Conservation (phyloP, 208 protist genomes). For the Leishmania guyanensis region DNA sequence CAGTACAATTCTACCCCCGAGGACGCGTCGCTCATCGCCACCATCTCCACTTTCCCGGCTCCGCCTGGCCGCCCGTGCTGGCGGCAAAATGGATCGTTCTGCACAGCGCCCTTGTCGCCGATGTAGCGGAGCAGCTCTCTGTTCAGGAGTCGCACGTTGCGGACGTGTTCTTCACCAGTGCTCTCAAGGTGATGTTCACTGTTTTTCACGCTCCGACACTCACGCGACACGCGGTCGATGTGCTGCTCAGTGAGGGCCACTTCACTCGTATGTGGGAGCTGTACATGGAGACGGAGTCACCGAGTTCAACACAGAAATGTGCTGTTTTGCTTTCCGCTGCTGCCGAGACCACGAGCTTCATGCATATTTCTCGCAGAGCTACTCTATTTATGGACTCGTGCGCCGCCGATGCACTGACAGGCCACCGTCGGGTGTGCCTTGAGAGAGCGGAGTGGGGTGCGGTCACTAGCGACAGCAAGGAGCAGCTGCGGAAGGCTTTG, state of each 20-base stretch:
- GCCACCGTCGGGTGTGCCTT: constrained; percentile 44
- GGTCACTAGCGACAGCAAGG: constrained; percentile 16
- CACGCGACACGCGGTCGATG: constrained; percentile 22
- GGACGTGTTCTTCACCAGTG: constrained; percentile 12
- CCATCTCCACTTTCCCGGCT: constrained; percentile 27
- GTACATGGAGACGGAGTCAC: background rate
- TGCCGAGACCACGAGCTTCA: background rate
- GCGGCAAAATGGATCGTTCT: background rate
- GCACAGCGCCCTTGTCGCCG: constrained; percentile 14
- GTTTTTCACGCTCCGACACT: constrained; percentile 31
- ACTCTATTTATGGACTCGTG: background rate
- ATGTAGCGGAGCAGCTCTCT: constrained; percentile 23
- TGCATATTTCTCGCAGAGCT: background rate
- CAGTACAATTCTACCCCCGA: background rate
- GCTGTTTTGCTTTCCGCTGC: background rate
- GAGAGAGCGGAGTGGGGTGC: constrained; percentile 41
- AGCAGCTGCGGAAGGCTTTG: constrained; percentile 30
- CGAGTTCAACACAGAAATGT: background rate
- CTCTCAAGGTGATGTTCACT: constrained; percentile 32
- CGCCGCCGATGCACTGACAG: constrained; percentile 18
- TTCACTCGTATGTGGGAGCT: constrained; percentile 29
- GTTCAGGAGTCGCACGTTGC: constrained; percentile 14
- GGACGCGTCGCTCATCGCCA: constrained; percentile 3
- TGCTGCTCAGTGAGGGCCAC: constrained; percentile 4
- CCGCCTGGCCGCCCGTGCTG: constrained; percentile 26